These are phyloP conservation scores for Malus hybrid DNA, from an alignment of 331 rosid species.

Conservation along the genomic window DNA sequence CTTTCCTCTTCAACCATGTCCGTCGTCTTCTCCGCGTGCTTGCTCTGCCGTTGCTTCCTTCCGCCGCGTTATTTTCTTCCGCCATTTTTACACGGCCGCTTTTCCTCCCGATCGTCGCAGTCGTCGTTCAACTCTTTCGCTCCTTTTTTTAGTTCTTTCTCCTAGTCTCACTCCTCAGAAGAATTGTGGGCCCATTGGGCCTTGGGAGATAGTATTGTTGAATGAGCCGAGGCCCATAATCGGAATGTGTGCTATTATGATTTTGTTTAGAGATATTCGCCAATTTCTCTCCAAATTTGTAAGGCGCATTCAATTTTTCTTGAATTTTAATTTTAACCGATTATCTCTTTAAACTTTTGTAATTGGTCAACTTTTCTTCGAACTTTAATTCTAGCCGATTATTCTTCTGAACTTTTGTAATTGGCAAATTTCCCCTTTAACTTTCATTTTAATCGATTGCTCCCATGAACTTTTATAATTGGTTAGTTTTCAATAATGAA, in stretches of 20 bases:
- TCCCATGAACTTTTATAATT: no score
- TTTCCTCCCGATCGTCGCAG: neutral
- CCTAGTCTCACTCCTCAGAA: neutral
- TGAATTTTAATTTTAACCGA: no score
- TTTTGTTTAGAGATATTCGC: no score
- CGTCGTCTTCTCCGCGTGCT: slow-evolving; percentile 14
- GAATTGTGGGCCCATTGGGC: neutral
- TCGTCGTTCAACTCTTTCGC: neutral
- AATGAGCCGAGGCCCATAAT: neutral
- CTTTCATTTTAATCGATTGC: no score
- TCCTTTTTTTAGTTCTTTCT: neutral
- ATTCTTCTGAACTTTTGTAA: no score
- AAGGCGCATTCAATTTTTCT: accelerated
- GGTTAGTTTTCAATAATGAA: no score
- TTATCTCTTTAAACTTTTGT: accelerated
- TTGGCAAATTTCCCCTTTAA: no score
- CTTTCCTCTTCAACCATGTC: slow-evolving; percentile 55
- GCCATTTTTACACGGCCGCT: slow-evolving; percentile 31
- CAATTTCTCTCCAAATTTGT: no score
- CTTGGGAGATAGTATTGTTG: neutral
- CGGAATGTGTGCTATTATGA: neutral
- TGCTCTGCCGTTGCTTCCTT: neutral
- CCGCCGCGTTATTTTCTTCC: slow-evolving; percentile 18
- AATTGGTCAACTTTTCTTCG: accelerated
- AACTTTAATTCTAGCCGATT: no score